Evolutionary conservation across 2,329 filamentous ascomycete genomes (phyloP).

Genomic region (Microascus cirrosus): DNA sequence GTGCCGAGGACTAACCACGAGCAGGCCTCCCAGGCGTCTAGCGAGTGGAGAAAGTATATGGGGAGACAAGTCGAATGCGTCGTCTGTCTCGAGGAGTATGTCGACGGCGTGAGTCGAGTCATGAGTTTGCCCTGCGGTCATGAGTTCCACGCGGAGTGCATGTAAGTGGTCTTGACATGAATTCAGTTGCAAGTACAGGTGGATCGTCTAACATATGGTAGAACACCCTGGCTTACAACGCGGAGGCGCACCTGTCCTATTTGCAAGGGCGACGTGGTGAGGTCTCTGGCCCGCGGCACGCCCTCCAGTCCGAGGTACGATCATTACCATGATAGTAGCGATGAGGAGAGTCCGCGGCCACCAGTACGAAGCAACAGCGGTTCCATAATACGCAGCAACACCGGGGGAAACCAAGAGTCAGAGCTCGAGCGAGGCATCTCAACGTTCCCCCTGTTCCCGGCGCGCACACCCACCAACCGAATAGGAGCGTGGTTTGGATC

Average conservation of each 20-base stretch:
- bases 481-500: slow-evolving; percentile 2
- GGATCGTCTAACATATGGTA: slow-evolving; percentile 21
- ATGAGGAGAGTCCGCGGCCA: slow-evolving; percentile 19
- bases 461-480: neutral
- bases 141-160: slow-evolving; percentile 97
- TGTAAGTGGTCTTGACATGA: slow-evolving; percentile 52
- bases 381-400: neutral
- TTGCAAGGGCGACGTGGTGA: slow-evolving; percentile 93
- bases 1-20: slow-evolving; percentile 26
- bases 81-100: slow-evolving; percentile 91
- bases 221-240: slow-evolving; percentile 93
- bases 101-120: slow-evolving; percentile 85
- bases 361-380: neutral
- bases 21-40: slow-evolving; percentile 25
- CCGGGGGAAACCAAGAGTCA: neutral
- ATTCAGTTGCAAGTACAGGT: neutral
- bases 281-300: slow-evolving; percentile 45
- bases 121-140: slow-evolving; percentile 98
- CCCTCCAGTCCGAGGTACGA: slow-evolving; percentile 41
- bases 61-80: slow-evolving; percentile 75
- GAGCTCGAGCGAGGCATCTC: slow-evolving; percentile 1
- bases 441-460: neutral
- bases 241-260: slow-evolving; percentile 95
- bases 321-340: slow-evolving; percentile 41
- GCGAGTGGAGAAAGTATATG: slow-evolving; percentile 57